phyloP scores from a whole-genome alignment of 108 stramenopile genomes.

The Stephanodiscus triporus region DNA sequence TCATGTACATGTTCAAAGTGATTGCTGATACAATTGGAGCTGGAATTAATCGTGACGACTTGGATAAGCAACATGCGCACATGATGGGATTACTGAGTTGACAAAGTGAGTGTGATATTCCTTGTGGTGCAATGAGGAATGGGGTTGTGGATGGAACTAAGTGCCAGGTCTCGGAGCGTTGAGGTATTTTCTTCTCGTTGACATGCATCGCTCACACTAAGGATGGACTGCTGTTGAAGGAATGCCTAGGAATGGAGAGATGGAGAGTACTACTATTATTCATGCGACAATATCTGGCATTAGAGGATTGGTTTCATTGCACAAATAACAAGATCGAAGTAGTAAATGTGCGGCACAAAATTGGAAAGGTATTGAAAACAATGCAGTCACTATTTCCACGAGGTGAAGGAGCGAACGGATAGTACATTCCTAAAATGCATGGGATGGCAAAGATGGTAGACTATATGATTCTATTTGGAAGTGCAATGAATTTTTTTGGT shows the following conservation, averaged over 20 bases:
- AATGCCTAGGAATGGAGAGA: too few relatives aligned
- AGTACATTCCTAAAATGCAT: conserved; percentile 1
- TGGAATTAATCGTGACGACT: background rate
- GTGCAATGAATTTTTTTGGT: background rate
- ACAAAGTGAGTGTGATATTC: background rate
- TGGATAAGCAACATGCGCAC: background rate
- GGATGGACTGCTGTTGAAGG: background rate
- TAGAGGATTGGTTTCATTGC: conserved; percentile 4
- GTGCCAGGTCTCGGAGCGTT: background rate
- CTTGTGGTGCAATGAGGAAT: background rate
- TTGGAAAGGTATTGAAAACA: background rate
- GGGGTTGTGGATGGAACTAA: background rate
- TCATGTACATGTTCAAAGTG: conserved; percentile 1
- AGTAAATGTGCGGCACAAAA: background rate
- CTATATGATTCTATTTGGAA: background rate
- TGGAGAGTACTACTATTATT: background rate
- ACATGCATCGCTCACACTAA: background rate
- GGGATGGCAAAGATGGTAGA: background rate
- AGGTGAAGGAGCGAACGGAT: background rate
- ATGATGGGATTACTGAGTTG: background rate
- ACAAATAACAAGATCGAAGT: background rate
- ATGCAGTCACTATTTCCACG: background rate
- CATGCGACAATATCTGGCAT: background rate
- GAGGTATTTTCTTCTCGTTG: background rate
- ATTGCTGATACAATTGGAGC: background rate